A percentile compares a stretch with the other conserved stretches of the same genome.
Evolutionary conservation across 345 rosid species (phyloP).

Genomic region (Citrus sp.): DNA sequence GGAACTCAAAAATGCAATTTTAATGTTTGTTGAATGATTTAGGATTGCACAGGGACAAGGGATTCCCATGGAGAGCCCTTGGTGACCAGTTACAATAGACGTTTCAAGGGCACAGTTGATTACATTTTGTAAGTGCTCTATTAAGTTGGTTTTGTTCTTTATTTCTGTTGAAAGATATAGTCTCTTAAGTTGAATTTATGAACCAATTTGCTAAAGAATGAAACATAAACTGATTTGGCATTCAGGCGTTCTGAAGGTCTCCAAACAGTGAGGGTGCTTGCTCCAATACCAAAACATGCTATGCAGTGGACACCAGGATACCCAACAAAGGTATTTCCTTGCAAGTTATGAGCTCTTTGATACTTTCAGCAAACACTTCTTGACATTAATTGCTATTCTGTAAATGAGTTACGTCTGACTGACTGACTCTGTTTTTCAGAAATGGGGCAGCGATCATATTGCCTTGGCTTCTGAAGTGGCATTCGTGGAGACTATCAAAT

Average conservation of each 20-base stretch:
- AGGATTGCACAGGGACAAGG: constrained; percentile 72
- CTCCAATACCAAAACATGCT: constrained; percentile 83
- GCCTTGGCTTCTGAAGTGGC: constrained; percentile 87
- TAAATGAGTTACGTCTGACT: neutral
- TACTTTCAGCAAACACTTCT: neutral
- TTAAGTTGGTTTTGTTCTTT: neutral
- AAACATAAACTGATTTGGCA: constrained; percentile 2
- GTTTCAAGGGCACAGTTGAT: constrained; percentile 93
- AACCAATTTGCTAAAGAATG: neutral
- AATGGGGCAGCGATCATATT: constrained; percentile 98
- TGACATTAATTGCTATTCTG: neutral
- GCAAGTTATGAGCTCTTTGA: neutral
- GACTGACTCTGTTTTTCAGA: constrained; percentile 37
- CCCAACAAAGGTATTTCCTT: constrained; percentile 72
- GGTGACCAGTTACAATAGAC: constrained; percentile 85
- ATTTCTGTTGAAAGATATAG: neutral
- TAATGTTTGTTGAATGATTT: constrained; percentile 15
- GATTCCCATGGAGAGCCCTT: constrained; percentile 74
- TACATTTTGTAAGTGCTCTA: constrained; percentile 66
- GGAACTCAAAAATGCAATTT: neutral
- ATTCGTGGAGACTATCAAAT: constrained; percentile 26
- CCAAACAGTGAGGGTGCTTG: constrained; percentile 78
- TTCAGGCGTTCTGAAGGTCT: constrained; percentile 88
- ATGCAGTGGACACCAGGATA: constrained; percentile 89
- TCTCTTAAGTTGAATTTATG: neutral